Base-by-base conservation (phyloP, 176 grass and related monocot species). In the Pharus latifolius region DNA sequence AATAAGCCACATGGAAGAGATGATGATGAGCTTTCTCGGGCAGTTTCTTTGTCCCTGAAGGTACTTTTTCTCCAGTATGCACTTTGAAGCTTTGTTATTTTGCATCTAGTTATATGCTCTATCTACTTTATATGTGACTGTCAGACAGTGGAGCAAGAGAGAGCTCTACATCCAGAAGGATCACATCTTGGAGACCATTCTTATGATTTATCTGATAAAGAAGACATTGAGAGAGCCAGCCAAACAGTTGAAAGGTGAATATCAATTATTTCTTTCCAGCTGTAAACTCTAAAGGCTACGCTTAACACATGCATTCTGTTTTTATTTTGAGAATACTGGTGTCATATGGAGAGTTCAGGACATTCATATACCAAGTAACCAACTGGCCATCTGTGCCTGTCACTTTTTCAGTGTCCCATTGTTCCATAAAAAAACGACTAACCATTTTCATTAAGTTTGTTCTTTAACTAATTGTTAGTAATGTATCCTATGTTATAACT, bases 21-120 rank as follows among this genome's bases (percentile, higher is more conserved):
- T 64, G 69, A 75, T 19, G 49, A 48, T 52, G 77, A 87, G 17
- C 56, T 96, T 85, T 80, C 80, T 70, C 58, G 49, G 30, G 78
- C 80, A 54, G 83, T 92, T 80, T 90, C 86, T 79, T 73, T 89
- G 77, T 90, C 93, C 17, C 79, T 87, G 56, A 54, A 92, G 85
- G 83, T 78, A 38, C 25, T 15, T 65, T 49, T 65, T 49, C 31
- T 72, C 34, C 16, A 69, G 48, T 12, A 65, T 75, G 26, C 20
- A 38, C 14, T 70, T 14, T 48, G 22, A 27, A 41, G 42, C 13
- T 65, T 10, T 69, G 5, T 38, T 80, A 68, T 65, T 80, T 7
- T 77, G 25, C 54, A 76, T 74, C 34, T 56, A 56, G 28, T 11
- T 49, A 18, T 20, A 54, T 64, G 27, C 34, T 72, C 16, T 52